Base-by-base conservation (phyloP, 768 basidiomycete species). In the Tephrocybe sp. region DNA sequence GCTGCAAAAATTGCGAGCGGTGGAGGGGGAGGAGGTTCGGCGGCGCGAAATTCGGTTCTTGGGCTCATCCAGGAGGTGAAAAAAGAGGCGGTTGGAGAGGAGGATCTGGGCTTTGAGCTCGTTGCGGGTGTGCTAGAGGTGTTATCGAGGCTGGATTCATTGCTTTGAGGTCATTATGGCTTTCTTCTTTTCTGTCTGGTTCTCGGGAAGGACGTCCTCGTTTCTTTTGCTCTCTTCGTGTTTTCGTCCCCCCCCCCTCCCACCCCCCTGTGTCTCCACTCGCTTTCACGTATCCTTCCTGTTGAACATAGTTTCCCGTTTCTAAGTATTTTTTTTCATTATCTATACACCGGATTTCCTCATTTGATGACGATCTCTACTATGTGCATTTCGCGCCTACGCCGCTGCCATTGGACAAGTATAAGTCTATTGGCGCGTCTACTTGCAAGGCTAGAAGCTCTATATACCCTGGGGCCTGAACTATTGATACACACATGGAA, bases 101-200 rank as follows among this genome's bases (percentile, higher is more conserved):
- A 89, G 62, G 96, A 98, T 66, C 68, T 87, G 39, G 85, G 84
- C 40, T 90, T 97, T 58, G 97, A 99, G 74, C 76, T 98, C 46
- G 74, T 98, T 9, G 91, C 92, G 5, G 93, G 92, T 0, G 94
- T 98, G 32, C 68, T 98, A 54, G 93, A 97, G 72, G 94, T 98
- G 39, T 80, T 97, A 56, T 87, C 88, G 45, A 89, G 93, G 67
- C 80, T 98, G 69, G 94, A 98, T 71, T 93, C 90, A 53, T 66
- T 93, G 62, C 73, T 92, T 47, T 89, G 65, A 77, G 41, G 31
- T 19, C 4, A 22, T 12, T 13, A 17, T 22, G 33, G 42, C 10
- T 36, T 11, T 33, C 9, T 30, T 20, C 14, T 3, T 31, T 20
- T n/a, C 40, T 31, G 4, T 34, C 20, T 13, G 8, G 13, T 36